Conservation (phyloP, 2,329 filamentous ascomycete species). For the Botryotinia convoluta region DNA sequence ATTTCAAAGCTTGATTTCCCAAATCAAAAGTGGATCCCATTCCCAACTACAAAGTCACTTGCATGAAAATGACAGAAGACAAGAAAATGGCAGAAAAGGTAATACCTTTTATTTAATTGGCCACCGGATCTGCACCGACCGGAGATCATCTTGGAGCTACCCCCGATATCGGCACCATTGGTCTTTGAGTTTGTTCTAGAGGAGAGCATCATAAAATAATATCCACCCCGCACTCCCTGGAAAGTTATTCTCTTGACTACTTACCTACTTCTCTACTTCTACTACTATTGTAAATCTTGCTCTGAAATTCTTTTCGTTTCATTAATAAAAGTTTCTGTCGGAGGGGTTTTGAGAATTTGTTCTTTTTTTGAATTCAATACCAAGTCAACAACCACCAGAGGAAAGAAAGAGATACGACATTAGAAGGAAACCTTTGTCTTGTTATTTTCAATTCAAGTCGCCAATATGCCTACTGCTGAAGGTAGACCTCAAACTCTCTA, state of each 20-base stretch:
- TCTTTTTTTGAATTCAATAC: background rate
- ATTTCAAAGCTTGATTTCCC: background rate
- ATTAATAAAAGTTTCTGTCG: background rate
- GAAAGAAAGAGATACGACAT: background rate
- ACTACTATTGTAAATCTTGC: background rate
- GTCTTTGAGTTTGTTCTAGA: constrained; percentile 15
- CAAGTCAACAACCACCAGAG: background rate
- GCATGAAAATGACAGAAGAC: background rate
- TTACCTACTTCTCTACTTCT: background rate
- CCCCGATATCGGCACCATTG: constrained; percentile 19
- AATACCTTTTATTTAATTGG: background rate
- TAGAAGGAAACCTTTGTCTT: background rate
- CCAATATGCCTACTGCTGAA: constrained; percentile 22
- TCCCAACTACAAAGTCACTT: background rate
- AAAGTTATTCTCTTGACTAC: background rate
- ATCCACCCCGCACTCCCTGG: constrained; percentile 13
- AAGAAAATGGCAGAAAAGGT: constrained; percentile 1
- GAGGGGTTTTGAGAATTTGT: background rate
- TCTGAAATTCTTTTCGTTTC: background rate
- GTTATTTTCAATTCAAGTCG: background rate
- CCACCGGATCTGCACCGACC: background rate
- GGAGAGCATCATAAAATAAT: constrained; percentile 18
- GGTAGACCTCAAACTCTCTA: constrained; percentile 63
- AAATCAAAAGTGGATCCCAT: background rate
- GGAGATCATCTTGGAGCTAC: background rate